Percentiles rank a stretch among this genome's conserved stretches.
phyloP scores from a whole-genome alignment of 2,329 filamentous ascomycete species.

The Ceratocystis diversiconidia region DNA sequence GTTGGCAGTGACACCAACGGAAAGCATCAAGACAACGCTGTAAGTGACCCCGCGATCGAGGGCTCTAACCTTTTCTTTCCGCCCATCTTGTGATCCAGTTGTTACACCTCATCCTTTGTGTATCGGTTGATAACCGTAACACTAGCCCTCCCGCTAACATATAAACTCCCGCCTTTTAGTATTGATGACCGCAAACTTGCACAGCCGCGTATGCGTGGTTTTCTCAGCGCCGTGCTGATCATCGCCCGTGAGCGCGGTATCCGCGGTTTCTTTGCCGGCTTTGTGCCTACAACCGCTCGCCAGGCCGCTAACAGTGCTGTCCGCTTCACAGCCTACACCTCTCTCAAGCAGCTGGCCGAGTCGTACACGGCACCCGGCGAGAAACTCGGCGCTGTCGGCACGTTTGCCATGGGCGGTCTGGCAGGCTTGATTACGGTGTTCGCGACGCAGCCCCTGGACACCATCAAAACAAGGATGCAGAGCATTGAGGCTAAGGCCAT shows the following conservation, averaged over 20 bases:
- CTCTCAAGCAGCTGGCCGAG: slow-evolving; percentile 77
- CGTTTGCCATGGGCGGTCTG: slow-evolving; percentile 78
- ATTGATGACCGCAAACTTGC: slow-evolving; percentile 87
- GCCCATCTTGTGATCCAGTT: not conserved
- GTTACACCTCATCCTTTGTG: not conserved
- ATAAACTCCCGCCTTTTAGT: slow-evolving; percentile 29
- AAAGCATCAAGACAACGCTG: slow-evolving; percentile 96
- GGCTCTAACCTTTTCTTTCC: not conserved
- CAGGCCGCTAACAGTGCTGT: slow-evolving; percentile 91
- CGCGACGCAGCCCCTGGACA: slow-evolving; percentile 64
- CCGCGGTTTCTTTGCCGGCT: slow-evolving; percentile 90
- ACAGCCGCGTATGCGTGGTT: slow-evolving; percentile 78
- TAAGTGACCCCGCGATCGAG: slow-evolving; percentile 25
- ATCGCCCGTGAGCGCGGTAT: slow-evolving; percentile 81
- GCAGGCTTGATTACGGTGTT: slow-evolving; percentile 87
- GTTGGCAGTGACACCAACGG: slow-evolving; percentile 87
- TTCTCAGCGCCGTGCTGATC: slow-evolving; percentile 75
- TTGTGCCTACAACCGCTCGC: slow-evolving; percentile 83
- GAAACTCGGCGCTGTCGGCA: slow-evolving; percentile 76
- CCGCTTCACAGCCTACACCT: slow-evolving; percentile 82
- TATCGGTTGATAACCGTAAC: not conserved
- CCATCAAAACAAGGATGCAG: slow-evolving; percentile 96
- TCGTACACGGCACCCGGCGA: slow-evolving; percentile 88
- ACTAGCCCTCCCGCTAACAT: not conserved
- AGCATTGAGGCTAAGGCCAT: slow-evolving; percentile 67